phyloP scores from a whole-genome alignment of 2,329 filamentous ascomycete species.

The Aspergillus alliaceus region DNA sequence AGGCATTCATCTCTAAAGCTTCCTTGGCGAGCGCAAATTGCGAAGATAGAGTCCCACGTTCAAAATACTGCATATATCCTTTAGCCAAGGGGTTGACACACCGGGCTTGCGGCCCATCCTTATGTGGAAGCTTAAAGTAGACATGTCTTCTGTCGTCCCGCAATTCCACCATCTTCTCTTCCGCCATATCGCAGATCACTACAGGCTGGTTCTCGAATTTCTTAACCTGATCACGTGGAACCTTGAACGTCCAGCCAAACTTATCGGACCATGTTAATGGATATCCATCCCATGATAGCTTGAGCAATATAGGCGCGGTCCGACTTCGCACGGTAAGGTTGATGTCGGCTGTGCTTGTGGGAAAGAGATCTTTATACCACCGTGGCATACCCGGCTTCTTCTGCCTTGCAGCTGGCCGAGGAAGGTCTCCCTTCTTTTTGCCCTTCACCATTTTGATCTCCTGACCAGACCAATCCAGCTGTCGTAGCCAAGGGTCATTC shows the following conservation, averaged over 20 bases:
- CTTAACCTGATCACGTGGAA: constrained; percentile 60
- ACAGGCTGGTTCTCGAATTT: constrained; percentile 73
- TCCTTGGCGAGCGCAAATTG: constrained; percentile 90
- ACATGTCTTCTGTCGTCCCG: constrained; percentile 64
- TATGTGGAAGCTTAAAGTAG: constrained; percentile 95
- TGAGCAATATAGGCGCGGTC: constrained; percentile 80
- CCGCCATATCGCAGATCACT: constrained; percentile 70
- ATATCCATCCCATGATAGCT: constrained; percentile 82
- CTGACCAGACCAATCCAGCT: constrained; percentile 94
- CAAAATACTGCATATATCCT: constrained; percentile 85
- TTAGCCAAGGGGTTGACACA: constrained; percentile 90
- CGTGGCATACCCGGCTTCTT: constrained; percentile 93
- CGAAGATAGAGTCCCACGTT: constrained; percentile 81
- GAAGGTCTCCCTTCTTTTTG: constrained; percentile 81
- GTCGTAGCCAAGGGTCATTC: constrained; percentile 84
- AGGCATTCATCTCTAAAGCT: constrained; percentile 96
- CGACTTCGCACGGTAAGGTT: constrained; percentile 81
- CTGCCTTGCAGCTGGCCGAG: constrained; percentile 74
- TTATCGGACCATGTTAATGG: constrained; percentile 92
- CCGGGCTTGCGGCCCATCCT: constrained; percentile 82
- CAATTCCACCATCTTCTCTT: constrained; percentile 67
- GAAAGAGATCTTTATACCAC: constrained; percentile 93
- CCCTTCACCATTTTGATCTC: constrained; percentile 88
- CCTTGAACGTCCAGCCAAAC: constrained; percentile 89
- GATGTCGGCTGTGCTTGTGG: constrained; percentile 65